Percentiles rank a stretch among this genome's conserved stretches.
Evolutionary conservation across 208 protist genomes (phyloP).

Genomic region (Leishmania tarentolae): DNA sequence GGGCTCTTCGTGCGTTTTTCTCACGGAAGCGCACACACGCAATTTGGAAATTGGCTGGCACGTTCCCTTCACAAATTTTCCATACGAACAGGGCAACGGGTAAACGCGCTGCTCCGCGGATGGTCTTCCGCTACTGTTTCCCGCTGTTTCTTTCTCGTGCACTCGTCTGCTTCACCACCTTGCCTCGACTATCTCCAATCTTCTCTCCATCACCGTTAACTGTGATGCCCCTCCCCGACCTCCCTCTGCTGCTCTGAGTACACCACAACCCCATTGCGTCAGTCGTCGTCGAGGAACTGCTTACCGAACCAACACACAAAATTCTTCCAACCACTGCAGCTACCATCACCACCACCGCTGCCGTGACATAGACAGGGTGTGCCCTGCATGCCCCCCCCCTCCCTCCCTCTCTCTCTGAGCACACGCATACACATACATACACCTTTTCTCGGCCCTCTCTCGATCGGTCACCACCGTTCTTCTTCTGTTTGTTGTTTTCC

Average conservation of each 20-base stretch:
- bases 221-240: neutral
- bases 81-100: neutral
- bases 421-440: too few relatives aligned
- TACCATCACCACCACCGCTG: neutral
- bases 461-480: neutral
- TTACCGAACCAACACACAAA: neutral
- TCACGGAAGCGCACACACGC: neutral
- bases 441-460: neutral
- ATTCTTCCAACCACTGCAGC: neutral
- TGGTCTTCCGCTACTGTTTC: neutral
- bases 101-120: neutral
- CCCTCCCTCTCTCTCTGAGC: neutral
- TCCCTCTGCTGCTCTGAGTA: neutral
- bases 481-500: too few relatives aligned
- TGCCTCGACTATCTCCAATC: neutral
- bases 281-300: neutral
- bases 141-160: neutral
- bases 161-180: neutral
- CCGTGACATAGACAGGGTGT: neutral
- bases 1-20: neutral
- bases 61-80: neutral
- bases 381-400: neutral
- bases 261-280: neutral
- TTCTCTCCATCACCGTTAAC: neutral
- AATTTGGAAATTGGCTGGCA: neutral